phyloP scores from a whole-genome alignment of 306 rosid genomes.

The Albizia julibrissin region DNA sequence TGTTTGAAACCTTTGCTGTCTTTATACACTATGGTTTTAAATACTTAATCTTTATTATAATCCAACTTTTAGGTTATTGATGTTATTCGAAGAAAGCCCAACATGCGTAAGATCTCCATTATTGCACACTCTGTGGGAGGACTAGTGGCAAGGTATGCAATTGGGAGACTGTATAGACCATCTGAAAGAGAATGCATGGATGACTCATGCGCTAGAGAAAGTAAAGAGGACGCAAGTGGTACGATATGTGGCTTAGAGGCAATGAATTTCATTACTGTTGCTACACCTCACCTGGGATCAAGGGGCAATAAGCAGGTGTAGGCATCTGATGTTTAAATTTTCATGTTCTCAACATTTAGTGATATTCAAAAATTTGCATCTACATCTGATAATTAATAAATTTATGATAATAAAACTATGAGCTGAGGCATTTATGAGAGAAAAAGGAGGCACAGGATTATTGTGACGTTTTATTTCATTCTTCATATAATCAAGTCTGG shows the following conservation, averaged over 20 bases:
- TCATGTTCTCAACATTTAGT: not conserved
- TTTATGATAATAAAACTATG: not conserved
- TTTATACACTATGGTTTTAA: slow-evolving; percentile 16
- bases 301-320: slow-evolving; percentile 96
- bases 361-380: not conserved
- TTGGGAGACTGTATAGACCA: slow-evolving; percentile 79
- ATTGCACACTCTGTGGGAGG: slow-evolving; percentile 98
- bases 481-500: not conserved
- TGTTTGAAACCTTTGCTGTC: slow-evolving; percentile 16
- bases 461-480: not conserved
- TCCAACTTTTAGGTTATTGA: slow-evolving; percentile 61
- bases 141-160: slow-evolving; percentile 85
- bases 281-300: slow-evolving; percentile 98
- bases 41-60: not conserved
- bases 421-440: not conserved
- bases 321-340: slow-evolving; percentile 23
- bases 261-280: slow-evolving; percentile 82
- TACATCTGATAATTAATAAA: not conserved
- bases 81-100: slow-evolving; percentile 71
- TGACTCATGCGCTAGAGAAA: slow-evolving; percentile 40
- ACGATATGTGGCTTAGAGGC: slow-evolving; percentile 87
- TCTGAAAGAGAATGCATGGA: slow-evolving; percentile 42
- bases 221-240: slow-evolving; percentile 41
- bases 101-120: slow-evolving; percentile 73
- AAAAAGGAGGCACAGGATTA: not conserved